A percentile compares a stretch with the other conserved stretches of the same genome.
phyloP scores from a whole-genome alignment of 805 yeast genomes.

The Komagataella pastoris region DNA sequence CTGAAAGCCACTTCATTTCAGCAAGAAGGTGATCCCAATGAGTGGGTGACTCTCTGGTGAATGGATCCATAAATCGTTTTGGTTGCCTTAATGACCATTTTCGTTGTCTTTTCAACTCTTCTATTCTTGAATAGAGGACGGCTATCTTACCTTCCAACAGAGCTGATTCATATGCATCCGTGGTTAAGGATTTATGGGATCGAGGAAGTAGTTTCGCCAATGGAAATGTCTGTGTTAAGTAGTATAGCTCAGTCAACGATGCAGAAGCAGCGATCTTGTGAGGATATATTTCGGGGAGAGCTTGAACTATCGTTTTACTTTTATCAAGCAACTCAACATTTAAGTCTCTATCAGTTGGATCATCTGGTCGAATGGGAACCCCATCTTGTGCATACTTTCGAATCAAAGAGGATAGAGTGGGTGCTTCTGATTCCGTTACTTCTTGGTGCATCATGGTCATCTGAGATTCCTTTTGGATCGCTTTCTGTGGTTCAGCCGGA shows the following conservation, averaged over 20 bases:
- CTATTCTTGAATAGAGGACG: constrained; percentile 81
- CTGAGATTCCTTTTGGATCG: neutral
- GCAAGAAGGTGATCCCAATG: constrained; percentile 66
- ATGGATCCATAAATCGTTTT: constrained; percentile 55
- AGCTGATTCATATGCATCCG: constrained; percentile 77
- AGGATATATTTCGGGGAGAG: constrained; percentile 38
- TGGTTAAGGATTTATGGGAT: constrained; percentile 74
- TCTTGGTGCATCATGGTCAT: constrained; percentile 8
- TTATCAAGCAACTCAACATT: constrained; percentile 25
- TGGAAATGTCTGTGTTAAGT: constrained; percentile 81
- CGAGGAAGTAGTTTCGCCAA: constrained; percentile 68
- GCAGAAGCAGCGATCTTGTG: constrained; percentile 41
- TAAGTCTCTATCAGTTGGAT: constrained; percentile 15
- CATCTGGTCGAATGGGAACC: constrained; percentile 14
- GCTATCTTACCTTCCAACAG: constrained; percentile 84
- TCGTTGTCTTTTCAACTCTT: constrained; percentile 75
- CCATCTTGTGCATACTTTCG: constrained; percentile 11
- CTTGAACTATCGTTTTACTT: constrained; percentile 26
- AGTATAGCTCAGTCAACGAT: constrained; percentile 76
- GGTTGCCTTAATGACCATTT: constrained; percentile 93
- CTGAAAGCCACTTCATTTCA: constrained; percentile 78
- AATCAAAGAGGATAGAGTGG: constrained; percentile 16
- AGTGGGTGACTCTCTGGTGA: constrained; percentile 23
- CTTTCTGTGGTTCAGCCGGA: neutral
- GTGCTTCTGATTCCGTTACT: constrained; percentile 10